Base-by-base conservation (phyloP, 169 alveolate genomes). In the Babesia ovis region DNA sequence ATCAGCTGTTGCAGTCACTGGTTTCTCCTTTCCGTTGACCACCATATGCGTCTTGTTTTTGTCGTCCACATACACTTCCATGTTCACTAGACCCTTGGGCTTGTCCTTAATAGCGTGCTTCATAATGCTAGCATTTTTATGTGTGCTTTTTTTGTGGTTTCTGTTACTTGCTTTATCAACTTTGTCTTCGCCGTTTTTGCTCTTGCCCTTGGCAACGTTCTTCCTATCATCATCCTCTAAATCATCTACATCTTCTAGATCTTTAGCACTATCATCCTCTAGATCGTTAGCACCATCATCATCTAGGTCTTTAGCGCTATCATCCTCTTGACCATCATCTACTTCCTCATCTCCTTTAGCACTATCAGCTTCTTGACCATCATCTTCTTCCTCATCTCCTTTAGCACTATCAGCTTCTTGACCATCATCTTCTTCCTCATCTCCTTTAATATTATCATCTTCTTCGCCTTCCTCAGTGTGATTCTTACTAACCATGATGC, bases 11-110 rank as follows among this genome's bases (percentile, higher is more conserved):
- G 71, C 74, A 9, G 85, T 46, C 11, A 75, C 68, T 9, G 81
- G 86, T 41, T 53, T 66, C 46, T 77, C 86, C 57, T 77, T 77
- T 4, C 86, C 86, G 51, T 77, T 68, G 35, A 77, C 86, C 25
- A 53, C n/a, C 68, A 77, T 54, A 67, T 77, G 86, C 34, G 68
- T 43, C 56, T 77, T 77, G 55, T 77, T 54, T 12, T 77, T 57
- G 51, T 77, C 74, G 50, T 77, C 86, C 32, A 77, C 81, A 22
- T 46, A 64, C 0, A 77, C 86, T 48, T 77, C 81, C 79, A 77
- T 68, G 75, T 77, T 77, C 14, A 77, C 45, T 42, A 77, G 58
- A 1, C 82, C 86, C 86, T 77, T 39, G 41, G 59, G 57, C n/a
- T 61, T 29, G 58, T 75, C 71, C 62, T 75, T 75, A 20, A 75